Evolutionary conservation across 352 stramenopile species (phyloP).

Genomic region (Pythium vanterpoolii): DNA sequence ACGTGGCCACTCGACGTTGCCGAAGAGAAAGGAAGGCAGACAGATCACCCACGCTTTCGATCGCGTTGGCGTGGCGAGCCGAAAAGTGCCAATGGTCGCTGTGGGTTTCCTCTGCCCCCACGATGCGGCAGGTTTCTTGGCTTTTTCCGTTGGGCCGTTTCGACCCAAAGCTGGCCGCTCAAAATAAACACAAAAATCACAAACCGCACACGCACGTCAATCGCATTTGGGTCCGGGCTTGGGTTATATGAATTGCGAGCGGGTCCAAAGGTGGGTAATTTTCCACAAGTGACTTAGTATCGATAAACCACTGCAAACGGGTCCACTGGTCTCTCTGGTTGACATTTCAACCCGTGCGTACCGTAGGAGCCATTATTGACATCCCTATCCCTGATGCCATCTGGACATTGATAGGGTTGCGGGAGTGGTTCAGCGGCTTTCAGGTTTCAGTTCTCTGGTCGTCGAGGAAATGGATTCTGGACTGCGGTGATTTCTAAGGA

Average conservation of each 20-base stretch:
- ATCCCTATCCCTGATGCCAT: conserved; percentile 17
- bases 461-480: neutral
- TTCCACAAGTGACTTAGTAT: too few species aligned
- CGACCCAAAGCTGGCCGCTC: neutral
- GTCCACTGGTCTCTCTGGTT: neutral
- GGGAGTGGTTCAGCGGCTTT: conserved; percentile 1
- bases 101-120: neutral
- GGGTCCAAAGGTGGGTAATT: neutral
- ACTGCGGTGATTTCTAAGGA: too few species aligned
- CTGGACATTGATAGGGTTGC: conserved; percentile 11
- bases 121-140: conserved; percentile 15
- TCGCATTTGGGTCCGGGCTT: conserved; percentile 12
- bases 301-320: neutral
- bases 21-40: neutral
- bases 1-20: conserved; percentile 10
- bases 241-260: neutral
- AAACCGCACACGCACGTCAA: conserved; percentile 16
- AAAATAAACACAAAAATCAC: conserved; percentile 5
- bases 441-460: conserved; percentile 3
- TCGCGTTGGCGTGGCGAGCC: conserved; percentile 3
- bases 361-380: neutral
- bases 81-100: neutral
- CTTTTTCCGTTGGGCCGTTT: conserved; percentile 23
- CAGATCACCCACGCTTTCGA: neutral
- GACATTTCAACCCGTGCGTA: too few species aligned